phyloP scores from a whole-genome alignment of 805 yeast species.

The Metschnikowia lunata region DNA sequence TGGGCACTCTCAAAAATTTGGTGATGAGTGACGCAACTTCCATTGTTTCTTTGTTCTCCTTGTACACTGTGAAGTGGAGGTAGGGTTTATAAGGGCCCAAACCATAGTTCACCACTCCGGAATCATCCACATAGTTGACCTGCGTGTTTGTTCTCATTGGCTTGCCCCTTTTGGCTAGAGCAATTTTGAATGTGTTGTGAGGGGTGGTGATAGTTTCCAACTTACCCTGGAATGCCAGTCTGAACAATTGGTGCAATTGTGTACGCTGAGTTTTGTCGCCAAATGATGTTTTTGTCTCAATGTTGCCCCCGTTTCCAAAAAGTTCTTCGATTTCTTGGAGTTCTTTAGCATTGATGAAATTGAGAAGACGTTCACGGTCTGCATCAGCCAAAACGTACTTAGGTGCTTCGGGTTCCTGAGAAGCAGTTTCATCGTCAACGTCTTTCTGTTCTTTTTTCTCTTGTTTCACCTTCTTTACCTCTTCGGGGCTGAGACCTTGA shows the following conservation, averaged over 20 bases:
- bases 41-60: conserved; percentile 97
- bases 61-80: conserved; percentile 76
- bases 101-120: conserved; percentile 62
- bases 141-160: conserved; percentile 35
- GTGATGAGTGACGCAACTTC: conserved; percentile 78
- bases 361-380: conserved; percentile 44
- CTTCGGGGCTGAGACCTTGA: conserved; percentile 31
- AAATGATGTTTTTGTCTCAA: conserved; percentile 55
- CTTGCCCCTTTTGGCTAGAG: conserved; percentile 42
- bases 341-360: conserved; percentile 57
- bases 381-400: conserved; percentile 45
- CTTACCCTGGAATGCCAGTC: conserved; percentile 68
- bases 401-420: conserved; percentile 12
- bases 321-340: conserved; percentile 52
- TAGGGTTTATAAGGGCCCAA: conserved; percentile 67
- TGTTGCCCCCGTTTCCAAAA: conserved; percentile 48
- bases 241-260: conserved; percentile 66
- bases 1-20: conserved; percentile 70
- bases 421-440: not conserved
- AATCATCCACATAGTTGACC: conserved; percentile 38
- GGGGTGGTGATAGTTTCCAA: conserved; percentile 78
- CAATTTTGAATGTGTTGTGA: conserved; percentile 60
- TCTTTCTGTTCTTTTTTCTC: conserved; percentile 19
- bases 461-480: conserved; percentile 26
- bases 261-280: conserved; percentile 74